Conservation (phyloP, 495 filamentous ascomycete species). For the Daldinia decipiens region DNA sequence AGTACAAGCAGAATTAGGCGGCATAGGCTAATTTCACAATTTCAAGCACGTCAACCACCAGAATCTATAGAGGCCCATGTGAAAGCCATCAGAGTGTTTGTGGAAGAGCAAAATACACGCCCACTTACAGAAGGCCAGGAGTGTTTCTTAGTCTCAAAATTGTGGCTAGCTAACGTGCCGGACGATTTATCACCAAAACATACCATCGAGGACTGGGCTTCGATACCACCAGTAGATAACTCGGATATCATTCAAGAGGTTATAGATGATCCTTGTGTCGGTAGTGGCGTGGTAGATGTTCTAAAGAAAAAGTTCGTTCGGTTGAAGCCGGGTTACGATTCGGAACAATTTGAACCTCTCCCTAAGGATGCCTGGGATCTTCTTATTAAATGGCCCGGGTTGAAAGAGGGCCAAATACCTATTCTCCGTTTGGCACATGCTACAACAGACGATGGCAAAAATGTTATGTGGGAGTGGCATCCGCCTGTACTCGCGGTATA, state of each 20-base stretch:
- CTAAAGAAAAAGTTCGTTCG: conserved; percentile 71
- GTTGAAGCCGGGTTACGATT: conserved; percentile 74
- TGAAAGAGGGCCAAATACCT: conserved; percentile 72
- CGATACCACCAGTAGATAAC: conserved; percentile 78
- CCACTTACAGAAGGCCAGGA: conserved; percentile 73
- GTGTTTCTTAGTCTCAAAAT: conserved; percentile 79
- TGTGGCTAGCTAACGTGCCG: conserved; percentile 79
- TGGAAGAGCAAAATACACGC: conserved; percentile 60
- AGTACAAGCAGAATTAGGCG: neutral
- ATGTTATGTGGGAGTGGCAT: conserved; percentile 83
- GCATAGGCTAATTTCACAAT: conserved; percentile 20
- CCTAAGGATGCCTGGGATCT: conserved; percentile 83
- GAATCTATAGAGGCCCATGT: conserved; percentile 65
- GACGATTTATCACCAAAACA: conserved; percentile 40
- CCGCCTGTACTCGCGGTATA: conserved; percentile 89
- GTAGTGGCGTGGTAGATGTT: conserved; percentile 49
- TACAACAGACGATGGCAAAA: conserved; percentile 68
- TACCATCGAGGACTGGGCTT: conserved; percentile 22
- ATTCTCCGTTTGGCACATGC: conserved; percentile 80
- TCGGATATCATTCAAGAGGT: conserved; percentile 69
- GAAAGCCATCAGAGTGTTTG: conserved; percentile 71
- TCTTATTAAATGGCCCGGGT: conserved; percentile 82
- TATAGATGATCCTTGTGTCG: conserved; percentile 54
- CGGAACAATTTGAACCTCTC: conserved; percentile 79
- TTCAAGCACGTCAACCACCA: conserved; percentile 34